These are phyloP conservation scores for Gossypium mustelinum DNA, from an alignment of 345 rosid genomes.

Conservation along the genomic window DNA sequence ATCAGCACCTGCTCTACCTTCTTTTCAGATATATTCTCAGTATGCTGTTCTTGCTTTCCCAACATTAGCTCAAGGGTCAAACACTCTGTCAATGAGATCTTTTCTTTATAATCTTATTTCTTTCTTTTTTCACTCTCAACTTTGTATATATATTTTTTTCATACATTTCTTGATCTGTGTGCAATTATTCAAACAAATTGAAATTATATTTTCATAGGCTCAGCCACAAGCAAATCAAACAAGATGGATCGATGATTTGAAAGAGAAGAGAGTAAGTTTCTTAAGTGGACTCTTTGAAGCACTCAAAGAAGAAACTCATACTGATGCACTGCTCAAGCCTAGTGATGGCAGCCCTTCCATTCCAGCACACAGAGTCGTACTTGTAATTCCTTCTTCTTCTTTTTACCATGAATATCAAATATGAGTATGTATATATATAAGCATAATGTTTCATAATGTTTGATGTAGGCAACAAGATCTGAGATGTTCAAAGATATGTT, in stretches of 20 bases:
- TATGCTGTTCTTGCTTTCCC: background rate
- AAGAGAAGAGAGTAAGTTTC: conserved; percentile 21
- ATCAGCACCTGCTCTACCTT: too few relatives aligned
- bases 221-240: conserved; percentile 41
- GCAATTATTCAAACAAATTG: too few relatives aligned
- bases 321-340: conserved; percentile 53
- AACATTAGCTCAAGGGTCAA: background rate
- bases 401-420: too few relatives aligned
- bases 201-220: conserved; percentile 11
- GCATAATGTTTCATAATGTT: too few relatives aligned
- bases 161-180: background rate
- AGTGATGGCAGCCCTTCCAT: conserved; percentile 50
- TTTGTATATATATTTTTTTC: too few relatives aligned
- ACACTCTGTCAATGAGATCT: background rate
- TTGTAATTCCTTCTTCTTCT: conserved; percentile 32
- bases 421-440: too few relatives aligned
- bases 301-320: conserved; percentile 44
- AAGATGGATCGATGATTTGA: too few relatives aligned
- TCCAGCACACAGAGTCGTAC: conserved; percentile 59
- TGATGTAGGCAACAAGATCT: conserved; percentile 47
- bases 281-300: conserved; percentile 41
- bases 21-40: too few relatives aligned
- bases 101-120: background rate
- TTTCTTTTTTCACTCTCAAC: background rate
- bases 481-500: conserved; percentile 48